These are phyloP conservation scores for Batrachochytrium dendrobatidis DNA, from an alignment of 371 early-diverging fungal genomes.

Conservation along the genomic window DNA sequence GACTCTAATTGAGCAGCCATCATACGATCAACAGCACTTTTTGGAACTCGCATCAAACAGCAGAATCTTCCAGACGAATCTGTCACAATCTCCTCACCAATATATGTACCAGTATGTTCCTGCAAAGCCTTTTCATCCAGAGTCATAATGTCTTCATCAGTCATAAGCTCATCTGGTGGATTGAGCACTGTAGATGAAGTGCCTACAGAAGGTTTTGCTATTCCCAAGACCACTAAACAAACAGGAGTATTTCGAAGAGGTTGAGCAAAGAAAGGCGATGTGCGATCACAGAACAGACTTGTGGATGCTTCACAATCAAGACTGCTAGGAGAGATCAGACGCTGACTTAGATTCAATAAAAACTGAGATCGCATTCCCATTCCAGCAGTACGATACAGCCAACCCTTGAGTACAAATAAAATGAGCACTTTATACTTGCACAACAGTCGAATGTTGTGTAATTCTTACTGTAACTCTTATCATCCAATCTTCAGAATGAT, in stretches of 20 bases:
- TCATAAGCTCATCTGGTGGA: not conserved
- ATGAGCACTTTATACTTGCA: not conserved
- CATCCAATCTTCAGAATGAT: not conserved
- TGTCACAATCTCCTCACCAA: not conserved
- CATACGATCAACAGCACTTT: not conserved
- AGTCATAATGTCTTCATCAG: not conserved
- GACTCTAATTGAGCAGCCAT: not conserved
- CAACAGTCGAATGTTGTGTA: not conserved
- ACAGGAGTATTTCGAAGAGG: conserved; percentile 12
- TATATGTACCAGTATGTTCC: not conserved
- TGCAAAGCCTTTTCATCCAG: not conserved
- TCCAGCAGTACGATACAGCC: conserved; percentile 11
- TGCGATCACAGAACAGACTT: conserved; percentile 17
- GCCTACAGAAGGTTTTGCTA: conserved; percentile 9
- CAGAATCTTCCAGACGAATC: not conserved
- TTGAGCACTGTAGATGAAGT: not conserved
- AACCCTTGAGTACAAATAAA: conserved; percentile 6
- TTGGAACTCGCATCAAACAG: not conserved
- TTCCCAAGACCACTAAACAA: conserved; percentile 19
- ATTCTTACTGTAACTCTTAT: not conserved
- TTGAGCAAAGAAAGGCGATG: conserved; percentile 25
- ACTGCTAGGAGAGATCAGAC: conserved; percentile 5
- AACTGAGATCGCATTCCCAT: conserved; percentile 4
- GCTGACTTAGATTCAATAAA: conserved; percentile 9
- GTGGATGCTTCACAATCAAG: conserved; percentile 1